Conservation (phyloP, 495 filamentous ascomycete genomes). For the Staphylotrichum longicolle region DNA sequence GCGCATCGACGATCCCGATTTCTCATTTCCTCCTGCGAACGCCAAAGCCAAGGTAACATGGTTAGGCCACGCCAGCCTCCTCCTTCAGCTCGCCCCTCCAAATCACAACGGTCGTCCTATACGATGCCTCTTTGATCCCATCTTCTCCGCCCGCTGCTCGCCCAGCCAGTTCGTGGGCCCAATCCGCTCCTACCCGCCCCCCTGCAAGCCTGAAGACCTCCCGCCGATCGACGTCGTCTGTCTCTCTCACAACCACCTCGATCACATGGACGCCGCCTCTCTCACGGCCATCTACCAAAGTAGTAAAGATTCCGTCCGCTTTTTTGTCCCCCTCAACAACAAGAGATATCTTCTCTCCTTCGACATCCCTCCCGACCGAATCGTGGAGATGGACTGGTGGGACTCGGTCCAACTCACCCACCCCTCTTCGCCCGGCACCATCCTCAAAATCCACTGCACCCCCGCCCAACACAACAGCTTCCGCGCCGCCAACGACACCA, state of each 20-base stretch:
- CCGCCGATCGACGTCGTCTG: conserved; percentile 51
- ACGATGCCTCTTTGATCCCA: conserved; percentile 51
- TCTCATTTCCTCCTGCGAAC: conserved; percentile 18
- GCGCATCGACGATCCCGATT: conserved; percentile 28
- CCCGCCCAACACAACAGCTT: conserved; percentile 51
- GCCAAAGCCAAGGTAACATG: conserved; percentile 44
- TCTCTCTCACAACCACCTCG: conserved; percentile 55
- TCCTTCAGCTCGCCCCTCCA: conserved; percentile 41
- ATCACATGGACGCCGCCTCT: conserved; percentile 49
- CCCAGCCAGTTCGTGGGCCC: conserved; percentile 49
- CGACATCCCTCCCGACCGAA: conserved; percentile 40
- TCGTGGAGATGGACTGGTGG: conserved; percentile 56
- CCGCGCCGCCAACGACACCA: conserved; percentile 31
- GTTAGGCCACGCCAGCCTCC: conserved; percentile 53
- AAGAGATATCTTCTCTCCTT: conserved; percentile 37
- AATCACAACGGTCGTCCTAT: conserved; percentile 19
- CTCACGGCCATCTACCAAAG: conserved; percentile 39
- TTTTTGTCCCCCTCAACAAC: conserved; percentile 47
- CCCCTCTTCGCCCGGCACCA: conserved; percentile 21
- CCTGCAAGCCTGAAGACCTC: conserved; percentile 47
- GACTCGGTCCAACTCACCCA: conserved; percentile 37
- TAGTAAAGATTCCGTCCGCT: conserved; percentile 36
- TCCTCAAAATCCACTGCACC: conserved; percentile 37
- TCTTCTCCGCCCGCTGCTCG: conserved; percentile 52
- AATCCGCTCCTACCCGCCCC: conserved; percentile 49